Conservation (phyloP, 2,329 filamentous ascomycete genomes). For the Chalaropsis ovoidea region DNA sequence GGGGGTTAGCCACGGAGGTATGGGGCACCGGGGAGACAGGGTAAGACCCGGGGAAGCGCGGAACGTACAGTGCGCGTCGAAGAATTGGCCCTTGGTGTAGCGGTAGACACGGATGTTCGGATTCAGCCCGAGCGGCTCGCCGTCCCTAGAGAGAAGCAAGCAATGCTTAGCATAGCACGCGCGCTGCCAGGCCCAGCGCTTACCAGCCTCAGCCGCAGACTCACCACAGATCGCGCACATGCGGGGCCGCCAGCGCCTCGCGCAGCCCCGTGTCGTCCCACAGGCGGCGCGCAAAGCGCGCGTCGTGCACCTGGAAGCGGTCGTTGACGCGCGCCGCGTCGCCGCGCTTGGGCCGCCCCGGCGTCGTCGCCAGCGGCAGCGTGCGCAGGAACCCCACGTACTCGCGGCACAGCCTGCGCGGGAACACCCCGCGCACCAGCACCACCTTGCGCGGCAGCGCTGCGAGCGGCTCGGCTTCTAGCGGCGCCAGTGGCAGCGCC, state of each 20-base stretch:
- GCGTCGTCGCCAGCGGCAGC: constrained; percentile 66
- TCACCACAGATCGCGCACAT: constrained; percentile 38
- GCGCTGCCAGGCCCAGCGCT: no score
- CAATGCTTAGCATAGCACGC: background rate
- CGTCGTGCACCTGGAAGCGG: constrained; percentile 72
- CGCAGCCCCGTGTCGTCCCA: constrained; percentile 70
- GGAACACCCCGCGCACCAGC: constrained; percentile 64
- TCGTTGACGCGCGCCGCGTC: constrained; percentile 83
- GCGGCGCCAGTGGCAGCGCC: constrained; percentile 53
- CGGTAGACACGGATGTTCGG: constrained; percentile 84
- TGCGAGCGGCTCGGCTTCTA: constrained; percentile 47
- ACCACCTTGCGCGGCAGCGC: constrained; percentile 54
- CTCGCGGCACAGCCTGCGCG: constrained; percentile 60
- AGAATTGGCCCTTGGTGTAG: constrained; percentile 78
- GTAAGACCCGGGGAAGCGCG: no score
- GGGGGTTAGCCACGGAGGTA: background rate
- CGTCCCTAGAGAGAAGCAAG: constrained; percentile 52
- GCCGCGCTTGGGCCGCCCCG: constrained; percentile 65
- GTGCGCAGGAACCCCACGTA: constrained; percentile 63
- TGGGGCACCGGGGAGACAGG: no score
- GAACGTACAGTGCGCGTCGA: constrained; percentile 78
- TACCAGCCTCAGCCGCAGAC: constrained; percentile 25
- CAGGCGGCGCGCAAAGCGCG: constrained; percentile 59
- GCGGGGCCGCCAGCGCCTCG: constrained; percentile 43
- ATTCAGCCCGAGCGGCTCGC: constrained; percentile 72